Percentiles rank a stretch among this genome's conserved stretches.
Evolutionary conservation across 2,329 filamentous ascomycete genomes (phyloP).

Genomic region (Orbilia brochopaga): DNA sequence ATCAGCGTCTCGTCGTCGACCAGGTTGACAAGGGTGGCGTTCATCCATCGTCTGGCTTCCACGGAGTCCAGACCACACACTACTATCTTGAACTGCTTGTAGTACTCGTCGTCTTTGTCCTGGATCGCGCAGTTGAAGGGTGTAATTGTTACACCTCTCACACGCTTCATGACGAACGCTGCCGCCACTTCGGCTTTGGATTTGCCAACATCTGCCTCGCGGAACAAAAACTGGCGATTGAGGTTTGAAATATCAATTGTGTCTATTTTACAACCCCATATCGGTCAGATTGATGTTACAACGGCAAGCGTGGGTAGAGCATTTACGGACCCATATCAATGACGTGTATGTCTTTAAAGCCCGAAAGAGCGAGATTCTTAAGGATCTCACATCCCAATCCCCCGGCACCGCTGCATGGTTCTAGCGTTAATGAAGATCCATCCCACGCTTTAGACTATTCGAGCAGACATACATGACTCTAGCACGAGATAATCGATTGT

Average conservation of each 20-base stretch:
- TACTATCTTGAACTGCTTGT: constrained; percentile 93
- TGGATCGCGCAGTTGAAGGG: constrained; percentile 94
- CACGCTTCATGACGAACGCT: constrained; percentile 84
- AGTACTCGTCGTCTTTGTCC: constrained; percentile 94
- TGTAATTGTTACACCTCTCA: constrained; percentile 89
- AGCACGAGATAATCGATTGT: constrained; percentile 17
- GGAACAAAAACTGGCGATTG: constrained; percentile 96
- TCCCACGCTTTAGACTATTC: constrained; percentile 9
- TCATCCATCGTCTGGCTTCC: constrained; percentile 98
- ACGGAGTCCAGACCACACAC: constrained; percentile 96
- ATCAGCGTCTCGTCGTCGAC: constrained; percentile 85
- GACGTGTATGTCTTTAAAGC: constrained; percentile 96
- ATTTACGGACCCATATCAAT: constrained; percentile 87
- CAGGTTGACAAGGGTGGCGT: constrained; percentile 87
- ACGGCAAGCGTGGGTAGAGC: not conserved
- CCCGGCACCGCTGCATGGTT: constrained; percentile 76
- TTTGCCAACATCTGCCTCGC: constrained; percentile 86
- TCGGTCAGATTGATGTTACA: constrained; percentile 8
- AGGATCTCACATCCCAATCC: constrained; percentile 95
- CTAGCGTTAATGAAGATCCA: constrained; percentile 55
- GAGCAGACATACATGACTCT: constrained; percentile 57
- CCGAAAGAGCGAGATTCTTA: constrained; percentile 92
- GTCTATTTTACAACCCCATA: constrained; percentile 64
- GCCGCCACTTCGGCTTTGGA: constrained; percentile 93
- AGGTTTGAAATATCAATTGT: constrained; percentile 98